Percentiles rank a stretch among this genome's conserved stretches.
Evolutionary conservation across 148 eudicot genomes (phyloP).

Genomic region (Cornus controversa): DNA sequence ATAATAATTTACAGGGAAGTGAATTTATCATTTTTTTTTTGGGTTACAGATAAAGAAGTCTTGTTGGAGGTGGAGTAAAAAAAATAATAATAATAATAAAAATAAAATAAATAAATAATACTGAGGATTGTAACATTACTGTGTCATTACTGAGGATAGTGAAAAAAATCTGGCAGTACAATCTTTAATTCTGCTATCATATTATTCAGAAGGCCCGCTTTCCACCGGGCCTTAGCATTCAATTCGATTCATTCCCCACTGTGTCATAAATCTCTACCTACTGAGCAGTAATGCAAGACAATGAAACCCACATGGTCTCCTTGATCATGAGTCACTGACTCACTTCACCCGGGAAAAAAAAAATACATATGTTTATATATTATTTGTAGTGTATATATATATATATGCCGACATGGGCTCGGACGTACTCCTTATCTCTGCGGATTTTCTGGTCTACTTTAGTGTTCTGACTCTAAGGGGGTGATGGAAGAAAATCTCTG

Average conservation of each 20-base stretch:
- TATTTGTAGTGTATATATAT: neutral
- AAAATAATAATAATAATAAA: too few species aligned
- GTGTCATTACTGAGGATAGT: too few species aligned
- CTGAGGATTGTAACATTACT: too few species aligned
- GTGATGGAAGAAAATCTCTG: slow-evolving; percentile 16
- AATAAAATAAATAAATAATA: too few species aligned
- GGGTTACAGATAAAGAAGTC: too few species aligned
- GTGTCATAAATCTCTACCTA: slow-evolving; percentile 7
- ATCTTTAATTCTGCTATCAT: slow-evolving; percentile 14
- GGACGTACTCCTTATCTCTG: slow-evolving; percentile 16
- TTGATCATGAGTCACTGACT: neutral
- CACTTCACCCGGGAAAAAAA: neutral
- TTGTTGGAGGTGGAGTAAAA: too few species aligned
- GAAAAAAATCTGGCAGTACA: too few species aligned
- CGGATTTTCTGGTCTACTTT: slow-evolving; percentile 19
- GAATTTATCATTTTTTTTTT: too few species aligned
- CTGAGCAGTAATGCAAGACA: neutral
- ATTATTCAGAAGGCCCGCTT: slow-evolving; percentile 23
- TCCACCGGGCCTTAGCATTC: slow-evolving; percentile 32
- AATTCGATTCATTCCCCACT: slow-evolving; percentile 20
- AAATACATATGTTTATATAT: neutral
- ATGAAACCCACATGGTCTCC: slow-evolving; percentile 12
- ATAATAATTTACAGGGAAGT: too few species aligned
- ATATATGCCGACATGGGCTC: slow-evolving; percentile 24
- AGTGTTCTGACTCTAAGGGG: slow-evolving; percentile 4